Base-by-base conservation (phyloP, 495 filamentous ascomycete genomes). In the Xylaria intraflava region DNA sequence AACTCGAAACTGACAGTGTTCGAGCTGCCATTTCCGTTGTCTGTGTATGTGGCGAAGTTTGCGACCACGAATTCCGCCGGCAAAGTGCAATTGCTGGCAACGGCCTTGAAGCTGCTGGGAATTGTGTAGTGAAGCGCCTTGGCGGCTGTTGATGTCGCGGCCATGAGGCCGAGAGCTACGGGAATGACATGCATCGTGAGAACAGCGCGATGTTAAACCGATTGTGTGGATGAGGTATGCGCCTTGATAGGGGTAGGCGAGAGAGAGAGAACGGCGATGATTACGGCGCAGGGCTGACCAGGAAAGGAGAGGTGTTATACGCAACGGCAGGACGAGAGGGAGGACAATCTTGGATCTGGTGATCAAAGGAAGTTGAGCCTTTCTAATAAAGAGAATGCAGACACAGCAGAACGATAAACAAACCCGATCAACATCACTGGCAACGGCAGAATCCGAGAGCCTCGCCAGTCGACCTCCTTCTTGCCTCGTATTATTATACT, bases 41-140 rank as follows among this genome's bases (percentile, higher is more conserved):
- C 54, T 16, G 56, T 58, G 46, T 47, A 58, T 14, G 55, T 52
- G 5, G 46, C 60, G 46, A 66, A 62, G 47, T 60, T 38, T 24
- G 61, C 36, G 36, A 66, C 57, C 1, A 53, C 56, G 40, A 51
- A 66, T 22, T 60, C 53, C 24, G 59, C 58, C 11, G 64, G 64
- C 17, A 56, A 48, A 3, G 44, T 56, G 46, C 64, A 66, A 14
- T 49, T 51, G 24, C 31, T 46, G 24, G 53, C 31, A 16, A 39
- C 39, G 6, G 40, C 53, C 23, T 51, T 50, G 30, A 56, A 51
- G 20, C 16, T 39, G 23, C 8, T 51, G 31, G 53, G 53, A 10
- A 56, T 16, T 14, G 46, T 33, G 39, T 56, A 56, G 29, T 44
- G 53, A 4, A 56, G 53, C 9, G 38, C n/a, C 17, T 42, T 49